phyloP scores from a whole-genome alignment of 345 rosid species.

The Salix dunnii region DNA sequence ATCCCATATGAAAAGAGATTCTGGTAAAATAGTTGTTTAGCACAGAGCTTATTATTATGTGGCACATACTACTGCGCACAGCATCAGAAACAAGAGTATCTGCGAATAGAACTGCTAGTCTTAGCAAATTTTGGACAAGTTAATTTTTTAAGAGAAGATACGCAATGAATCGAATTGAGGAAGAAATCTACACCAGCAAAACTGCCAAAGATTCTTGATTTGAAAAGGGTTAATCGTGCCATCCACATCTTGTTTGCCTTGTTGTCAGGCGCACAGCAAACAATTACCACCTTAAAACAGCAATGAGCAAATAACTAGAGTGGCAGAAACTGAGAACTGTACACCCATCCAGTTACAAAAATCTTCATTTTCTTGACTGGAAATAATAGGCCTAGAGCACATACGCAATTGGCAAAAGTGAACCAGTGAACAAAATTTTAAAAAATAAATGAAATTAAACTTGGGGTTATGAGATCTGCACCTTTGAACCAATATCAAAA shows the following conservation, averaged over 20 bases:
- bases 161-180: no score
- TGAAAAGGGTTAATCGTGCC: no score
- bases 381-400: conserved; percentile 41
- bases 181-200: no score
- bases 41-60: no score
- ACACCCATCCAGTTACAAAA: conserved; percentile 39
- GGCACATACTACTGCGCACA: no score
- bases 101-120: background rate
- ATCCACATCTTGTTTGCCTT: conserved; percentile 10
- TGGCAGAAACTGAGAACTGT: conserved; percentile 23
- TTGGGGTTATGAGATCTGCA: conserved; percentile 25
- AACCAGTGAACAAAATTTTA: conserved; percentile 22
- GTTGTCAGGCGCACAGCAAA: conserved; percentile 29
- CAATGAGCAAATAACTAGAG: conserved; percentile 16
- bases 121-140: no score
- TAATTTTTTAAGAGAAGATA: no score
- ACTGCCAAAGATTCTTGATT: no score
- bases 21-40: no score
- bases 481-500: conserved; percentile 18
- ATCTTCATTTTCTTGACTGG: conserved; percentile 34
- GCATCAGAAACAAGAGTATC: background rate
- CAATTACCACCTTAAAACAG: conserved; percentile 7
- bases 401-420: conserved; percentile 46
- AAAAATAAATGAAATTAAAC: conserved; percentile 32
- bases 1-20: background rate